Evolutionary conservation across 2,329 filamentous ascomycete genomes (phyloP), one percentile per base, ranked within the genome.

Genomic region (Dothiorella sarmentorum): DNA sequence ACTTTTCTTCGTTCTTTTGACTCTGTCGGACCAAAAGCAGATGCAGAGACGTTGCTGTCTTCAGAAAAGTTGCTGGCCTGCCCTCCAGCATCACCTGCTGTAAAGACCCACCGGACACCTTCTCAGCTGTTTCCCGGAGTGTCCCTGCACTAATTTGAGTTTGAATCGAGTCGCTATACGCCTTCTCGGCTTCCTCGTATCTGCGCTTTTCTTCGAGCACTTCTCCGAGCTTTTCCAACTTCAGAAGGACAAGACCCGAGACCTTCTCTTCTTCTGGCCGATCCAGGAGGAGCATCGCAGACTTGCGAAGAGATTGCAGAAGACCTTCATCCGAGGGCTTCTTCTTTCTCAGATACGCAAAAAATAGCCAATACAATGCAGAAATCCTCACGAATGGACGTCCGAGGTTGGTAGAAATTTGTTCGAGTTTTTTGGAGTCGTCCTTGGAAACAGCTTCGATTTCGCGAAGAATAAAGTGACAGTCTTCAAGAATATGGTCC

Each of bases 321-420:
- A 81, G 75, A 17, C 67, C 63, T 47, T 79, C 76, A n/a, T 75
- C 74, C 1, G 70, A 62, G 27, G 76, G 76, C 3, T 73, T 72
- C 0, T 72, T 63, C 22, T 75, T 71, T 51, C 81, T 82, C 73
- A 61, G 83, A 43, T 78, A 75, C 17, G 82, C 73, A 66, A 85
- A 84, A 47, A 83, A 78, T n/a, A 84, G 77, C 68, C 86, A 90
- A 68, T 90, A 90, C 3, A 89, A 78, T 64, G 88, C 86, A 0
- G 88, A 90, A 24, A 90, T 82, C 65, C 86, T 89, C 61, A 87
- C 80, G 59, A 83, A 77, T 27, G 65, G 67, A 6, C 62, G 65
- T 22, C 64, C 63, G 9, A 67, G 56, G 17, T 66, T 56, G 7
- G 17, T 60, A 58, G 35, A 63, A 58, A 5, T 55, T 18, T 20